These are phyloP conservation scores for Decorospora gaudefroyi DNA, from an alignment of 2,329 filamentous ascomycete species.

Conservation along the genomic window DNA sequence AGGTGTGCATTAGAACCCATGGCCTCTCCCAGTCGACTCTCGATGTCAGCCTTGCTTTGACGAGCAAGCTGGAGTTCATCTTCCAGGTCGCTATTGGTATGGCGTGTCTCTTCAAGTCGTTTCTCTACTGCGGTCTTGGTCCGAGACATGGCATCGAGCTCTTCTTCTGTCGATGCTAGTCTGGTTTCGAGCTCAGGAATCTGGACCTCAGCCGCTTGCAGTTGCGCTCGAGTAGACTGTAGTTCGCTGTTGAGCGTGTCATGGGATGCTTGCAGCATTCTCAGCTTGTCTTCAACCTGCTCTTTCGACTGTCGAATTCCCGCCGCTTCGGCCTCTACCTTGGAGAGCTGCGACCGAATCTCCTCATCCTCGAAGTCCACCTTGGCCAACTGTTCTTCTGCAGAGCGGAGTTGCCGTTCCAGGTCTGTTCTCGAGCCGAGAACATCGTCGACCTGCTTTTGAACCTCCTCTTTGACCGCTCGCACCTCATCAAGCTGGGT, in stretches of 20 bases:
- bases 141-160: slow-evolving; percentile 22
- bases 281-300: slow-evolving; percentile 25
- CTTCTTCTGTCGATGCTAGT: slow-evolving; percentile 23
- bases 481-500: slow-evolving; percentile 10
- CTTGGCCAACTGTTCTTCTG: slow-evolving; percentile 15
- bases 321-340: slow-evolving; percentile 24
- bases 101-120: slow-evolving; percentile 19
- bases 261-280: slow-evolving; percentile 18
- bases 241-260: slow-evolving; percentile 22
- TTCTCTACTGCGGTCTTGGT: slow-evolving; percentile 21
- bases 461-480: slow-evolving; percentile 11
- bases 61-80: slow-evolving; percentile 24
- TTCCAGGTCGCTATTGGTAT: slow-evolving; percentile 25
- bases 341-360: slow-evolving; percentile 17
- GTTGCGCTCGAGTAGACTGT: slow-evolving; percentile 18
- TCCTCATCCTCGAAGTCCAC: slow-evolving; percentile 16
- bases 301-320: slow-evolving; percentile 23
- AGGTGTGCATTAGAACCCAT: slow-evolving; percentile 19
- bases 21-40: slow-evolving; percentile 17
- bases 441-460: slow-evolving; percentile 13
- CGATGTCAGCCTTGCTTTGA: slow-evolving; percentile 13
- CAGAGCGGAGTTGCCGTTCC: slow-evolving; percentile 13
- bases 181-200: slow-evolving; percentile 11
- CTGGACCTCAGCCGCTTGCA: slow-evolving; percentile 19
- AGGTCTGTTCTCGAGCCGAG: slow-evolving; percentile 7